Evolutionary conservation across 495 filamentous ascomycete species (phyloP).

Genomic region (Neurospora hispaniola): DNA sequence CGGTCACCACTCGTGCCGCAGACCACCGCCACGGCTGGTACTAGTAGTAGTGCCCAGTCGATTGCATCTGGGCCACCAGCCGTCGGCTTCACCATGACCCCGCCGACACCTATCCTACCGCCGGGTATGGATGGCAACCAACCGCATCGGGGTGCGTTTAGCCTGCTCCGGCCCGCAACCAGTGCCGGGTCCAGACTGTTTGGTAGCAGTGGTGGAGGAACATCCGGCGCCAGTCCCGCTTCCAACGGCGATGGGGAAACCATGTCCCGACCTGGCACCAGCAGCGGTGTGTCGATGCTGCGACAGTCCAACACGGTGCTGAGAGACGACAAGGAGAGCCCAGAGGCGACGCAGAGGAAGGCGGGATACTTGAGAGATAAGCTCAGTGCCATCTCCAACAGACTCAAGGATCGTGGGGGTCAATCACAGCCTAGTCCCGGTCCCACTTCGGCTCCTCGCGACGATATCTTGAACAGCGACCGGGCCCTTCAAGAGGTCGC

Average conservation of each 20-base stretch:
- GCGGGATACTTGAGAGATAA: conserved; percentile 29
- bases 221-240: background rate
- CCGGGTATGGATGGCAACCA: conserved; percentile 1
- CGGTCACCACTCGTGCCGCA: conserved; percentile 22
- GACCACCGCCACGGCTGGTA: background rate
- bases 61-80: conserved; percentile 1
- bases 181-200: conserved; percentile 21
- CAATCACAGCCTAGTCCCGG: background rate
- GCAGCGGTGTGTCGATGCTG: conserved; percentile 6
- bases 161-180: conserved; percentile 18
- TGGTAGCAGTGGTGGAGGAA: conserved; percentile 4
- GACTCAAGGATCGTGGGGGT: conserved; percentile 21
- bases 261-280: conserved; percentile 11
- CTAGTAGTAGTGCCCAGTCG: background rate
- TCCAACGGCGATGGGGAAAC: background rate
- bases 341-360: conserved; percentile 15
- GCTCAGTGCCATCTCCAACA: conserved; percentile 25
- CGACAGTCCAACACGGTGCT: background rate
- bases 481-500: background rate
- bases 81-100: conserved; percentile 21
- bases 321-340: conserved; percentile 2
- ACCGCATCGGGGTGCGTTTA: conserved; percentile 6
- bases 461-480: background rate
- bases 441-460: background rate
- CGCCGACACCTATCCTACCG: conserved; percentile 22